Evolutionary conservation across 2,329 filamentous ascomycete genomes (phyloP), one percentile per base, ranked within the genome.

Genomic region (Claviceps capensis): DNA sequence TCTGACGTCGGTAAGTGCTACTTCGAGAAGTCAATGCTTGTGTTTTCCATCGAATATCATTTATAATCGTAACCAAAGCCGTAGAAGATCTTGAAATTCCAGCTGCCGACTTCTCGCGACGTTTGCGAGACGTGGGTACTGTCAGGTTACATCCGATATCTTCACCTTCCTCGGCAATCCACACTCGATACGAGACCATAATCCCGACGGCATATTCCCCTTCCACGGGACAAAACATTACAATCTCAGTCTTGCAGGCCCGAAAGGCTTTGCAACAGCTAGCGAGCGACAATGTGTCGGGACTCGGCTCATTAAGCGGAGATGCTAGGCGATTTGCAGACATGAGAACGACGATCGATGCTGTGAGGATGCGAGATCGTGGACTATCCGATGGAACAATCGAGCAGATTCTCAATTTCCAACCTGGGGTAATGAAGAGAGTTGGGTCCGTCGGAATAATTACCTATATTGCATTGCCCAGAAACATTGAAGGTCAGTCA

Each of bases 281-380:
- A 19, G 46, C 40, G 13, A 40, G 44, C 17, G 45, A 52, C 11
- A 26, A 52, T n/a, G n/a, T 40, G 4, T 26, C 14, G 30, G 37
- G 19, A n/a, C 5, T 14, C 13, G 47, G 36, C 16, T 23, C 23
- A 36, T 23, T 37, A 14, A 37, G 8, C 34, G 19, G 47, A 22
- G 34, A 42, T 3, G 19, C 36, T 4, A 50, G 23, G 23, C 52
- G 52, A 16, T 53, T 53, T 46, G 52, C 19, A 4, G 48, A 53
- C n/a, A 53, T 53, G 37, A 53, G 52, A 40, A 50, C 44, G 11
- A 14, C 46, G 6, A 44, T 48, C 8, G 13, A 38, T 26, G 52
- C 48, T 17, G 17, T 53, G n/a, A 42, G 23, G 6, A 53, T 53
- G 52, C 52, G 48, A 38, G 26, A 50, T 16, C 47, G 8, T 5